Evolutionary conservation across 371 early-diverging fungal genomes (phyloP).

Genomic region (Mortierella sp.): DNA sequence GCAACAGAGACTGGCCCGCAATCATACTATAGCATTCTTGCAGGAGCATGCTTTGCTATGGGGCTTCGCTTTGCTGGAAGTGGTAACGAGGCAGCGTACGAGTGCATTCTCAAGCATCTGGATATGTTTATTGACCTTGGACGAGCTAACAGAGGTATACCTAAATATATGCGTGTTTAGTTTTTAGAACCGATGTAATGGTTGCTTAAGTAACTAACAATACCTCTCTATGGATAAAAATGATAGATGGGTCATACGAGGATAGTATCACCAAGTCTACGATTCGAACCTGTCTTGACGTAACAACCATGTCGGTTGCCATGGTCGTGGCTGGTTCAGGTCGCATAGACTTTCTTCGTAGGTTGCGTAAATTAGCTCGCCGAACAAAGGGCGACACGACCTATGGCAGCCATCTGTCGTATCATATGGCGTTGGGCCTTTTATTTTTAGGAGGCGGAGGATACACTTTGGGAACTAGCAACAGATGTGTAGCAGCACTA

Average conservation of each 20-base stretch:
- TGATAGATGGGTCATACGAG: constrained; percentile 63
- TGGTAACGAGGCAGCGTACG: constrained; percentile 64
- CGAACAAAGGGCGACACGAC: constrained; percentile 61
- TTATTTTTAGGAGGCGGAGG: constrained; percentile 86
- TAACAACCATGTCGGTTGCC: constrained; percentile 71
- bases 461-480: constrained; percentile 77
- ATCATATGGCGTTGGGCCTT: constrained; percentile 87
- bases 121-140: constrained; percentile 64
- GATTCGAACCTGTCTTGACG: constrained; percentile 74
- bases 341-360: constrained; percentile 66
- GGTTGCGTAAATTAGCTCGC: constrained; percentile 68
- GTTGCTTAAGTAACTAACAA: not conserved
- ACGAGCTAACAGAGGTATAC: constrained; percentile 13
- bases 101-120: constrained; percentile 62
- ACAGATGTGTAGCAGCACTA: constrained; percentile 78
- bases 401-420: constrained; percentile 90
- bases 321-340: constrained; percentile 91
- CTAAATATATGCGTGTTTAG: not conserved
- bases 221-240: not conserved
- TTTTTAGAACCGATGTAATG: not conserved
- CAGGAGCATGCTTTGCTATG: constrained; percentile 86
- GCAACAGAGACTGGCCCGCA: constrained; percentile 64
- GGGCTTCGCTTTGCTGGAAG: constrained; percentile 89
- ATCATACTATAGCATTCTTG: constrained; percentile 72
- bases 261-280: constrained; percentile 68